phyloP scores from a whole-genome alignment of 2,329 filamentous ascomycete species.

The Aspergillus chevalieri region DNA sequence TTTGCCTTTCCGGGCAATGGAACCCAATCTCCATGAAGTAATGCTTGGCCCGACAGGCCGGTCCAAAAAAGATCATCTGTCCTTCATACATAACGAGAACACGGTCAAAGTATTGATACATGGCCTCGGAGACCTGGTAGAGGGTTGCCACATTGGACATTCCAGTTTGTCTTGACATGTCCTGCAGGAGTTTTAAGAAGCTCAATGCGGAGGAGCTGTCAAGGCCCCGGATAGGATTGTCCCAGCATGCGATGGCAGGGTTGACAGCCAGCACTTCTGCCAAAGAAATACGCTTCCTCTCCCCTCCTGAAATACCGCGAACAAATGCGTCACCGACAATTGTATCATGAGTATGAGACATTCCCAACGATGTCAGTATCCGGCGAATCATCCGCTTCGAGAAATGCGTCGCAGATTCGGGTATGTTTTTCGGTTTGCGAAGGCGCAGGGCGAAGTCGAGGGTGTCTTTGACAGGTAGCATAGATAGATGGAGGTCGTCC shows the following conservation, averaged over 20 bases:
- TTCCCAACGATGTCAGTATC: constrained; percentile 7
- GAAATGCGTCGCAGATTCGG: neutral
- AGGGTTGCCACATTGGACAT: neutral
- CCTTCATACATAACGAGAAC: neutral
- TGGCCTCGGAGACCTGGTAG: neutral
- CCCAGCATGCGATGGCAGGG: neutral
- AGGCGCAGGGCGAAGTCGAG: constrained; percentile 62
- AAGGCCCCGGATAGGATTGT: neutral
- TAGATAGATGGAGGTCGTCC: constrained; percentile 70
- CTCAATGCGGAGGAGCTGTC: neutral
- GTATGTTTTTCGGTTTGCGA: constrained; percentile 31
- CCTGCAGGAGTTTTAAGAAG: neutral
- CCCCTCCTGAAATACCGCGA: constrained; percentile 11
- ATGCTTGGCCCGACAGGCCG: constrained; percentile 1
- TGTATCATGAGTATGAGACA: constrained; percentile 8
- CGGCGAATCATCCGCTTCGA: constrained; percentile 2
- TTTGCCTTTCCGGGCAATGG: constrained; percentile 3
- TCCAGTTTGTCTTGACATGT: neutral
- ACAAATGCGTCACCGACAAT: constrained; percentile 10
- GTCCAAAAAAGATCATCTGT: neutral
- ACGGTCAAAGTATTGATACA: constrained; percentile 1
- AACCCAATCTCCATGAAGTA: constrained; percentile 4
- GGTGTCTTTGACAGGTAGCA: constrained; percentile 67
- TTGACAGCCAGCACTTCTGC: constrained; percentile 3
- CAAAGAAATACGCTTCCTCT: constrained; percentile 6